Evolutionary conservation across 2,329 filamentous ascomycete species (phyloP).

Genomic region (Verticillium zaregamsianum): DNA sequence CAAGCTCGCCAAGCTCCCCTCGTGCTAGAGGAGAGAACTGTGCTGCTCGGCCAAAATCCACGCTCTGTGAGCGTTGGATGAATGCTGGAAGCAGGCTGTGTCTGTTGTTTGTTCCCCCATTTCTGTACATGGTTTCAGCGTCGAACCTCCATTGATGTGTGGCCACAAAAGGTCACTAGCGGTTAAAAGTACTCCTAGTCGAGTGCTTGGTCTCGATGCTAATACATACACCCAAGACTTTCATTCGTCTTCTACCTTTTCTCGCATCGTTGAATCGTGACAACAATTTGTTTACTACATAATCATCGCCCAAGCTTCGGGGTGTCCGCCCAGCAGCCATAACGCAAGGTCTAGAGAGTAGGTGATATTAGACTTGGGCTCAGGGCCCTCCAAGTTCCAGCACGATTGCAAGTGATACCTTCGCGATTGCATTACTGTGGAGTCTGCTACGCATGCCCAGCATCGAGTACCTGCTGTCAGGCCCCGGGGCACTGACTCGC

Average conservation of each 20-base stretch:
- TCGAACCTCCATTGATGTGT: background rate
- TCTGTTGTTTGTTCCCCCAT: background rate
- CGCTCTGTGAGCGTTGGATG: background rate
- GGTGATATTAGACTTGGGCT: too few relatives aligned
- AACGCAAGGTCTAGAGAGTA: too few relatives aligned
- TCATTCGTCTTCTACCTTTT: background rate
- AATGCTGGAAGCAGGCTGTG: background rate
- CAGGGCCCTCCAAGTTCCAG: too few relatives aligned
- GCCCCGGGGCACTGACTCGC: too few relatives aligned
- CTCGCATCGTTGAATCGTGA: too few relatives aligned
- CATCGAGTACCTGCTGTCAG: too few relatives aligned
- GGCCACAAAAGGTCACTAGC: background rate
- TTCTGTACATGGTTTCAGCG: background rate
- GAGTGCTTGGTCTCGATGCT: background rate
- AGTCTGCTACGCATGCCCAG: too few relatives aligned
- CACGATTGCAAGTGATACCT: too few relatives aligned
- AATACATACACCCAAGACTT: background rate
- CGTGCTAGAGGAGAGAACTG: background rate
- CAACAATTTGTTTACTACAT: too few relatives aligned
- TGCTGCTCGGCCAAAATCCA: background rate
- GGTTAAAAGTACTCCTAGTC: background rate
- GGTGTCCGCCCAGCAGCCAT: too few relatives aligned
- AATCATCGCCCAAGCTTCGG: too few relatives aligned
- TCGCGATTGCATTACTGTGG: too few relatives aligned
- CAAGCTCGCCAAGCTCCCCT: conserved; percentile 1